These are phyloP conservation scores for Eucalyptus tenuipes DNA, from an alignment of 345 rosid genomes.

Conservation along the genomic window DNA sequence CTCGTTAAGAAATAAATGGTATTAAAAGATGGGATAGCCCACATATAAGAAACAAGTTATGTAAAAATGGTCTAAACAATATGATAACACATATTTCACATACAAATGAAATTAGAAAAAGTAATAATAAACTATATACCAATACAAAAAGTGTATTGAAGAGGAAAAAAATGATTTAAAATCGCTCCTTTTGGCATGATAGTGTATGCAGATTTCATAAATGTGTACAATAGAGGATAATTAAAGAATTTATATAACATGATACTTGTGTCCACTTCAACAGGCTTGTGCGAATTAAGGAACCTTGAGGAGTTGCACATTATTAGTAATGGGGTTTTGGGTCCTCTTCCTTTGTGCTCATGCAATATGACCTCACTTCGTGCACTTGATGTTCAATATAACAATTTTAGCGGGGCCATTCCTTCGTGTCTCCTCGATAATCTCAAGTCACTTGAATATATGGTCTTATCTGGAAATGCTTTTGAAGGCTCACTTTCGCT, in stretches of 20 bases:
- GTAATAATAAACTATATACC: neutral
- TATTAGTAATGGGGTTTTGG: rapidly evolving
- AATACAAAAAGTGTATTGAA: neutral
- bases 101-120: neutral
- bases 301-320: neutral
- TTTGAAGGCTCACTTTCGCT: neutral
- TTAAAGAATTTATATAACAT: too few species aligned
- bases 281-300: neutral
- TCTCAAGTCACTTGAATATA: neutral
- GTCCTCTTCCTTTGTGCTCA: neutral
- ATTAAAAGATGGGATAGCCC: neutral
- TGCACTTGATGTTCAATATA: neutral
- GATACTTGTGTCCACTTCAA: neutral
- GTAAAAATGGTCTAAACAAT: neutral
- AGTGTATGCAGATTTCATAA: neutral
- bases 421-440: neutral
- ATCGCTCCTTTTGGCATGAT: neutral
- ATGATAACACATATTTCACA: neutral
- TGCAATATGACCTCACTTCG: neutral
- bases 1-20: neutral
- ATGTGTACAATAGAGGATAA: neutral
- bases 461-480: neutral
- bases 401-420: neutral
- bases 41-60: neutral
- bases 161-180: too few species aligned